phyloP scores from a whole-genome alignment of 1,139 yeast genomes.

The Kluyveromyces marxianus region DNA sequence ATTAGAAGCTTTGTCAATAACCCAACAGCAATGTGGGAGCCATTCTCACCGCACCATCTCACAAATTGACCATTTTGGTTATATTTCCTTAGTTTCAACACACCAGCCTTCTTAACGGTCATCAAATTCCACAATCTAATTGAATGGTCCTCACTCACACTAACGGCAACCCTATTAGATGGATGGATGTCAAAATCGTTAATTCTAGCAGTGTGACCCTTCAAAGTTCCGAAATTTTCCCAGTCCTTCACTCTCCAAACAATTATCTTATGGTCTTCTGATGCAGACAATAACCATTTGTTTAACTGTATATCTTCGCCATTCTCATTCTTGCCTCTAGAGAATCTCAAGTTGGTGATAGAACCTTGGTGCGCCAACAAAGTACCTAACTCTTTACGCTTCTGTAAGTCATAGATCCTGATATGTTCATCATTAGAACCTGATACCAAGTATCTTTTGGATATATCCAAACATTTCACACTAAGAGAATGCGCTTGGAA shows the following conservation, averaged over 20 bases:
- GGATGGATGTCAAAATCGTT: constrained; percentile 88
- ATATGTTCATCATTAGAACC: constrained; percentile 97
- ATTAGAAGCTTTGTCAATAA: constrained; percentile 55
- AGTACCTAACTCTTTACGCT: constrained; percentile 89
- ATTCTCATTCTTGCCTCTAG: constrained; percentile 35
- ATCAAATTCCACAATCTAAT: constrained; percentile 88
- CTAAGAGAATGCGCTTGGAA: constrained; percentile 91
- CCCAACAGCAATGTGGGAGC: constrained; percentile 70
- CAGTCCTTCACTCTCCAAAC: constrained; percentile 97
- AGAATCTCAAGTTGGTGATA: constrained; percentile 68
- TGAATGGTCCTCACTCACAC: constrained; percentile 79
- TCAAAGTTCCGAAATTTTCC: constrained; percentile 84
- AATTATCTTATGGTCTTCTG: constrained; percentile 83
- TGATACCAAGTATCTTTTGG: constrained; percentile 79
- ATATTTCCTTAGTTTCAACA: constrained; percentile 63
- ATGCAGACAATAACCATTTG: constrained; percentile 85
- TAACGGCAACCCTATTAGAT: constrained; percentile 82
- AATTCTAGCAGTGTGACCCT: constrained; percentile 74
- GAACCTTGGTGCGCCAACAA: constrained; percentile 86
- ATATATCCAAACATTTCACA: constrained; percentile 74
- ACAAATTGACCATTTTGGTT: constrained; percentile 65
- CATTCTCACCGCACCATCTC: constrained; percentile 50
- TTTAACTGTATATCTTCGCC: constrained; percentile 33
- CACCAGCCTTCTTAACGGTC: constrained; percentile 96
- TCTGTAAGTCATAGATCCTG: constrained; percentile 86